phyloP scores from a whole-genome alignment of 2,329 filamentous ascomycete species.

The Exophiala lecanii-corni region DNA sequence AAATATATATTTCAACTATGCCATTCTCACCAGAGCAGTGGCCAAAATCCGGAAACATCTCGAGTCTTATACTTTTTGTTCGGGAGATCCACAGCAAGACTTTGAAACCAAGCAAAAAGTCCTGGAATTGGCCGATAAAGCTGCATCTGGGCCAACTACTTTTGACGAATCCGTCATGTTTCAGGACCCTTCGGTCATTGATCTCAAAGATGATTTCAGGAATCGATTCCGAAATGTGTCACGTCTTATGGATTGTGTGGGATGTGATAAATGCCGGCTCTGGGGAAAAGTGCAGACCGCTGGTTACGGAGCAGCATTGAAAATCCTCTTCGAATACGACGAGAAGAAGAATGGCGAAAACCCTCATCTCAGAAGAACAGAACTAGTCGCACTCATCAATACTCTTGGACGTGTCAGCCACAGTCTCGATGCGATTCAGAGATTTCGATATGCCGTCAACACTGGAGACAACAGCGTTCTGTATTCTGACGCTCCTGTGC shows the following conservation, averaged over 20 bases:
- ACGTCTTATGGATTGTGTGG: slow-evolving; percentile 96
- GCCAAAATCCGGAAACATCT: slow-evolving; percentile 84
- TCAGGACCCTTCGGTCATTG: slow-evolving; percentile 59
- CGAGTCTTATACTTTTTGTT: slow-evolving; percentile 83
- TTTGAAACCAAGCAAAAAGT: slow-evolving; percentile 74
- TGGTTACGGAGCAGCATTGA: slow-evolving; percentile 89
- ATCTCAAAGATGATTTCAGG: slow-evolving; percentile 92
- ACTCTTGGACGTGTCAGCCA: slow-evolving; percentile 83
- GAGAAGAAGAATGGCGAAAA: slow-evolving; percentile 58
- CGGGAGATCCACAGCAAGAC: slow-evolving; percentile 77
- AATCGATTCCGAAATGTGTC: slow-evolving; percentile 96
- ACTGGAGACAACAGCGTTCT: slow-evolving; percentile 26
- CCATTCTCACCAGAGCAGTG: slow-evolving; percentile 84
- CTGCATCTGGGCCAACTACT: slow-evolving; percentile 66
- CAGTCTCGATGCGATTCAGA: slow-evolving; percentile 68
- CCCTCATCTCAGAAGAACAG: slow-evolving; percentile 76
- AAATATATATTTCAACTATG: slow-evolving; percentile 99
- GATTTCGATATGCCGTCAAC: slow-evolving; percentile 58
- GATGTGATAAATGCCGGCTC: slow-evolving; percentile 95
- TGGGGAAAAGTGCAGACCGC: slow-evolving; percentile 97
- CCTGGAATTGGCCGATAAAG: slow-evolving; percentile 65
- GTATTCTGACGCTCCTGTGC: slow-evolving; percentile 11
- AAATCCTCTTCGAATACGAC: slow-evolving; percentile 93
- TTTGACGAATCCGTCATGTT: slow-evolving; percentile 98
- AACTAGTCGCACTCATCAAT: slow-evolving; percentile 91